phyloP scores from a whole-genome alignment of 2,329 filamentous ascomycete species.

The Dactylellina sp. region DNA sequence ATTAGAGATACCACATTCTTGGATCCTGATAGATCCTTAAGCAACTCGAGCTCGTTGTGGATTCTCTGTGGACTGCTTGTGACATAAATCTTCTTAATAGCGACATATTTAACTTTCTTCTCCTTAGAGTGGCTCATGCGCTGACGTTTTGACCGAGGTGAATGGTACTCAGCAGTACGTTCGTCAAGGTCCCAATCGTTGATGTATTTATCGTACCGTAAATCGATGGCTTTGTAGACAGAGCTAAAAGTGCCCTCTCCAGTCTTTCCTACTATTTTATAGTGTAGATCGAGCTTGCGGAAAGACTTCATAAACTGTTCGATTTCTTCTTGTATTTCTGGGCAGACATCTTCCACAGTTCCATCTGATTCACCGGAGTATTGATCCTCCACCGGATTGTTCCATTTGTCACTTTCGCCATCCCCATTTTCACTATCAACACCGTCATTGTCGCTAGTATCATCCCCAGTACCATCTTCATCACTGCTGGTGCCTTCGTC shows the following conservation, averaged over 20 bases:
- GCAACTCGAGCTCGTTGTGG: conserved; percentile 92
- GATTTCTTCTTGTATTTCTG: conserved; percentile 84
- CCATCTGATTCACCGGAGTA: conserved; percentile 59
- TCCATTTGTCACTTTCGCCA: conserved; percentile 8
- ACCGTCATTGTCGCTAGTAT: conserved; percentile 62
- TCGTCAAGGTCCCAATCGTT: conserved; percentile 84
- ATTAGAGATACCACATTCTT: conserved; percentile 92
- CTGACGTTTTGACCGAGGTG: conserved; percentile 62
- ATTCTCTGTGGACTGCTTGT: conserved; percentile 94
- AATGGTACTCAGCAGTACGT: conserved; percentile 67
- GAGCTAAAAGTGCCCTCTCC: conserved; percentile 99
- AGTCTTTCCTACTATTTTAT: conserved; percentile 93
- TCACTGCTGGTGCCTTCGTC: not conserved
- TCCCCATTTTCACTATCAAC: conserved; percentile 63
- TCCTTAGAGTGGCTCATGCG: conserved; percentile 61
- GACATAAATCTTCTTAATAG: conserved; percentile 99
- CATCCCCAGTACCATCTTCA: conserved; percentile 9
- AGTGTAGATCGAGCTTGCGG: conserved; percentile 82
- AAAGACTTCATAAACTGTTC: conserved; percentile 83
- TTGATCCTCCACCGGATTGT: conserved; percentile 45
- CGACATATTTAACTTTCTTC: conserved; percentile 80
- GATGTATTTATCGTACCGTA: conserved; percentile 82
- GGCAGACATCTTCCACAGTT: conserved; percentile 65
- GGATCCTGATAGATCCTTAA: conserved; percentile 86
- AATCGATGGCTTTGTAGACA: conserved; percentile 97